Percentiles rank a stretch among this genome's conserved stretches.
Conservation (phyloP, 495 filamentous ascomycete genomes). For the Lasiosphaeria ovina region DNA sequence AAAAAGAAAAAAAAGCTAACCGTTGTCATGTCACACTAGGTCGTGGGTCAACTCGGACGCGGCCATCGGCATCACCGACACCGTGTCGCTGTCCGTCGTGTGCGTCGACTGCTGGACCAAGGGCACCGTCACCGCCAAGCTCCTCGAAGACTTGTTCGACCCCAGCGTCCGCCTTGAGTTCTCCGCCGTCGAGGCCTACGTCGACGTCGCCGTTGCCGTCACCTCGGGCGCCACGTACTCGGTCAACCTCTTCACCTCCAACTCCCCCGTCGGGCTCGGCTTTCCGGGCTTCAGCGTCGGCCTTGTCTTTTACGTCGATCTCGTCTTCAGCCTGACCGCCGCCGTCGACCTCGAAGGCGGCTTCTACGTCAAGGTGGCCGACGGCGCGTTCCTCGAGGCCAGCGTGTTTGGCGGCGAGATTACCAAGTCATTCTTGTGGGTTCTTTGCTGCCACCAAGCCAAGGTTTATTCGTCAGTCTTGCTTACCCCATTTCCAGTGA, state of each 20-base stretch:
- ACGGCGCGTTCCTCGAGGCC: conserved; percentile 37
- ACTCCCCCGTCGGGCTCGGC: conserved; percentile 27
- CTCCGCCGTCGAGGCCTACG: conserved; percentile 34
- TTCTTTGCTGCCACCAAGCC: background rate
- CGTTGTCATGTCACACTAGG: background rate
- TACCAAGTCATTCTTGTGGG: conserved; percentile 34
- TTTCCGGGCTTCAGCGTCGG: conserved; percentile 38
- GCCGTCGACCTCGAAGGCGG: conserved; percentile 42
- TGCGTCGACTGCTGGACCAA: conserved; percentile 37
- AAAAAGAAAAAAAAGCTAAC: background rate
- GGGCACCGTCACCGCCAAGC: conserved; percentile 35
- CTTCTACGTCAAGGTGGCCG: conserved; percentile 40
- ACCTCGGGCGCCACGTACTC: conserved; percentile 35
- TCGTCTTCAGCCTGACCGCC: conserved; percentile 38
- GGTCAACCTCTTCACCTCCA: conserved; percentile 36
- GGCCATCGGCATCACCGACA: conserved; percentile 11
- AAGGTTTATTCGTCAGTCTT: no score
- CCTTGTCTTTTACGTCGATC: conserved; percentile 38
- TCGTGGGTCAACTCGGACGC: conserved; percentile 11
- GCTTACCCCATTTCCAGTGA: conserved; percentile 13
- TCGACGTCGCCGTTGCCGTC: conserved; percentile 33
- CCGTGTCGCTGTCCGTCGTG: conserved; percentile 19
- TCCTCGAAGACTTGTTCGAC: conserved; percentile 32
- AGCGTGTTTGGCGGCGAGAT: conserved; percentile 42
- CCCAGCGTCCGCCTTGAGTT: conserved; percentile 33